Evolutionary conservation across 805 yeast genomes (phyloP).

Genomic region (Myxozyma monticola): DNA sequence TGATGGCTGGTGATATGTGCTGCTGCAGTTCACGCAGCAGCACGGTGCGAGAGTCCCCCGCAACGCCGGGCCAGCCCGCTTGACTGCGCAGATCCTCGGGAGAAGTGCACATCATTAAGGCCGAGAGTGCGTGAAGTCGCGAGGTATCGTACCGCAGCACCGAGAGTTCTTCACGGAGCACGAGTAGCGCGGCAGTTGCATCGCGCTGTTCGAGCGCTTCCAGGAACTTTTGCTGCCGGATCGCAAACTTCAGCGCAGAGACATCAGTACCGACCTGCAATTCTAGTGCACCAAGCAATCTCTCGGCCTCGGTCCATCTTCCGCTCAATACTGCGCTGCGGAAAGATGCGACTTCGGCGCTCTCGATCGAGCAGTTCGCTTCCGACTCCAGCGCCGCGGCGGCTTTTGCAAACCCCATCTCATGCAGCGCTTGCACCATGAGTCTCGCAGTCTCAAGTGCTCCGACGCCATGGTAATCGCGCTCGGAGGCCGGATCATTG

Average conservation of each 20-base stretch:
- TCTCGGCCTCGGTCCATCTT: slow-evolving; percentile 44
- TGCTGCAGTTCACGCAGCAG: slow-evolving; percentile 48
- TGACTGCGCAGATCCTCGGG: slow-evolving; percentile 37
- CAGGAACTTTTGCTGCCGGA: slow-evolving; percentile 46
- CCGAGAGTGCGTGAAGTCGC: slow-evolving; percentile 36
- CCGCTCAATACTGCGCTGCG: slow-evolving; percentile 46
- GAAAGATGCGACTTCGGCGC: slow-evolving; percentile 46
- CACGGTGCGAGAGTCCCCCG: slow-evolving; percentile 43
- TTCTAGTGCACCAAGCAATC: slow-evolving; percentile 35
- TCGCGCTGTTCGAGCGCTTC: slow-evolving; percentile 44
- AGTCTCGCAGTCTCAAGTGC: slow-evolving; percentile 48
- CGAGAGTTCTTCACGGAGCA: slow-evolving; percentile 44
- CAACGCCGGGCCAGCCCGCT: slow-evolving; percentile 39
- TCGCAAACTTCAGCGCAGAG: slow-evolving; percentile 38
- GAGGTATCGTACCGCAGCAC: slow-evolving; percentile 35
- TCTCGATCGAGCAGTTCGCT: slow-evolving; percentile 41
- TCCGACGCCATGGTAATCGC: slow-evolving; percentile 35
- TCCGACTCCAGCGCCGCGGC: slow-evolving; percentile 46
- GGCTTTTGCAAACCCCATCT: slow-evolving; percentile 48
- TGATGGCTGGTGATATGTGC: slow-evolving; percentile 52
- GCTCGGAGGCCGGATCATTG: background rate
- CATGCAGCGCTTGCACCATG: slow-evolving; percentile 51
- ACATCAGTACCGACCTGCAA: slow-evolving; percentile 33
- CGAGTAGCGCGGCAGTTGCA: slow-evolving; percentile 41
- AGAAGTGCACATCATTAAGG: slow-evolving; percentile 35